Percentiles rank a stretch among this genome's conserved stretches.
These are phyloP conservation scores for Citrus hindsii DNA, from an alignment of 345 rosid species.

Conservation along the genomic window DNA sequence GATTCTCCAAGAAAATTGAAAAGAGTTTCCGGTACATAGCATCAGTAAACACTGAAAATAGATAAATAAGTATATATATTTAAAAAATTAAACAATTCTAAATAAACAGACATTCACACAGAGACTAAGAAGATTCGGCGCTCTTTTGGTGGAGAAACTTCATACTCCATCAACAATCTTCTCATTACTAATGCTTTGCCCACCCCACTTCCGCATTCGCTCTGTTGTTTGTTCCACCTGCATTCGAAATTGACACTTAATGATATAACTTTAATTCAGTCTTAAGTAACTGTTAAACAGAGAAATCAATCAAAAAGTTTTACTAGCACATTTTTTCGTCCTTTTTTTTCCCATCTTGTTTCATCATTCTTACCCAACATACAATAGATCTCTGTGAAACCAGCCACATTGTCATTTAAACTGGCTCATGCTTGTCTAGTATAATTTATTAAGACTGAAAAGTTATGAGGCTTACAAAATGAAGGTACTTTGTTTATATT, in stretches of 20 bases:
- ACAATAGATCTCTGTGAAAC: not conserved
- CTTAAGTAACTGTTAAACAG: not conserved
- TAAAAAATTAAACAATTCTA: no score
- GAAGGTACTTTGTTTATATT: not conserved
- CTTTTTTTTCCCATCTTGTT: not conserved
- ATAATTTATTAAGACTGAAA: no score
- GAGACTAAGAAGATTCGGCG: not conserved
- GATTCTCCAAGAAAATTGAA: not conserved
- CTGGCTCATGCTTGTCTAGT: no score
- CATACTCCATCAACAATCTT: not conserved
- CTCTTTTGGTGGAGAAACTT: not conserved
- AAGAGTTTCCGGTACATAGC: not conserved
- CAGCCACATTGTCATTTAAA: no score
- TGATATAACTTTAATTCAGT: not conserved
- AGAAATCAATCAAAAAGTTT: not conserved
- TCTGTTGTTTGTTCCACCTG: slow-evolving; percentile 71
- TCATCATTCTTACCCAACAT: not conserved
- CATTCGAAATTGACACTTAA: not conserved
- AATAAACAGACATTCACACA: no score
- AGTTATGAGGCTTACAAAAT: not conserved
- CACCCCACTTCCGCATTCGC: slow-evolving; percentile 70
- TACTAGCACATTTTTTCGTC: not conserved
- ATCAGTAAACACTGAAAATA: not conserved
- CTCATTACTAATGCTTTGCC: slow-evolving; percentile 23
- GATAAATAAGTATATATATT: no score